A percentile compares a stretch with the other conserved stretches of the same genome.
These are phyloP conservation scores for Malassezia vespertilionis DNA, from an alignment of 1,284 basidiomycete species.

Conservation along the genomic window DNA sequence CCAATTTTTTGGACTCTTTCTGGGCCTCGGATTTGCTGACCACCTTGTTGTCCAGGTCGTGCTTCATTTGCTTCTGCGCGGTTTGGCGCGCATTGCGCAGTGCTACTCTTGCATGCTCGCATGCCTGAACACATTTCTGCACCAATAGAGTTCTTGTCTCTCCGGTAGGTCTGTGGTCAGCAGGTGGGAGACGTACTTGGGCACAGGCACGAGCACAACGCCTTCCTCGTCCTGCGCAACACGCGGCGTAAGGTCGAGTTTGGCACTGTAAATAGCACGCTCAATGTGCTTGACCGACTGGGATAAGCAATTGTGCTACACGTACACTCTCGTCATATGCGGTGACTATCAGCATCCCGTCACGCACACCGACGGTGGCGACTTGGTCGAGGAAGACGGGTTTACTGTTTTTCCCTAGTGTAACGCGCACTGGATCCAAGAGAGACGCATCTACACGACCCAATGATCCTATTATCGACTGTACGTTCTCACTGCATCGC, in stretches of 20 bases:
- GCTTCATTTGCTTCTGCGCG: constrained; percentile 42
- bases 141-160: constrained; percentile 35
- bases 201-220: constrained; percentile 37
- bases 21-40: constrained; percentile 33
- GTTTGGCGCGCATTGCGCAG: constrained; percentile 34
- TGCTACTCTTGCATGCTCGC: constrained; percentile 40
- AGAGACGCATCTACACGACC: constrained; percentile 19
- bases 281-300: constrained; percentile 42
- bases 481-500: constrained; percentile 9
- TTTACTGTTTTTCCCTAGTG: constrained; percentile 11
- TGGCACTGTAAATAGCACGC: constrained; percentile 34
- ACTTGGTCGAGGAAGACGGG: constrained; percentile 32
- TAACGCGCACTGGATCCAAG: constrained; percentile 32
- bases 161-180: constrained; percentile 26
- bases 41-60: constrained; percentile 35
- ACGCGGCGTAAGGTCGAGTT: constrained; percentile 37
- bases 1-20: constrained; percentile 29
- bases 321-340: constrained; percentile 34
- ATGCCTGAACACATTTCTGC: constrained; percentile 36
- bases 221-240: constrained; percentile 25
- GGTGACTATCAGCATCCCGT: constrained; percentile 35
- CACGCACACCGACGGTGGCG: constrained; percentile 41
- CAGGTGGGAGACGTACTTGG: constrained; percentile 17
- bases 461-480: constrained; percentile 5
- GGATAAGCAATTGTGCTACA: not conserved